A percentile compares a stretch with the other conserved stretches of the same genome.
Conservation (phyloP, 1,284 basidiomycete species). For the Somion occarium region DNA sequence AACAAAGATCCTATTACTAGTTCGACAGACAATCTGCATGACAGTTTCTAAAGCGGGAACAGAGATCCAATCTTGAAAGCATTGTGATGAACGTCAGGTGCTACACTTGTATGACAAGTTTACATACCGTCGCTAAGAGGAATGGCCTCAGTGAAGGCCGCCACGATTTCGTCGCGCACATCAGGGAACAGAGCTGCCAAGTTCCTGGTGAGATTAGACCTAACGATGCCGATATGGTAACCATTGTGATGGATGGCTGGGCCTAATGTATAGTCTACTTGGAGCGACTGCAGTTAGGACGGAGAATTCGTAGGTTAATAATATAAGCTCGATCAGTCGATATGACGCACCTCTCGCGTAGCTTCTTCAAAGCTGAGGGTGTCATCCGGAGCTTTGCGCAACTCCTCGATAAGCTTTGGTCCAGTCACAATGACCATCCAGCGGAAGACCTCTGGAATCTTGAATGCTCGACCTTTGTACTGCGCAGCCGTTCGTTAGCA, state of each 20-base stretch:
- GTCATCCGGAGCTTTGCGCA: constrained; percentile 19
- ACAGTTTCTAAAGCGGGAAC: constrained; percentile 28
- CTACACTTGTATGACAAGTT: too few relatives aligned
- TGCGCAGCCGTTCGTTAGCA: background rate
- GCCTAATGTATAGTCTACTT: constrained; percentile 12
- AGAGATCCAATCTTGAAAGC: constrained; percentile 42
- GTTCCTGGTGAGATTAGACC: constrained; percentile 29
- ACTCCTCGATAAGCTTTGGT: constrained; percentile 17
- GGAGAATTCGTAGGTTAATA: too few relatives aligned
- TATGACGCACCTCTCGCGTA: constrained; percentile 11
- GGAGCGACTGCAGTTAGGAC: constrained; percentile 10
- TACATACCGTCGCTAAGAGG: background rate
- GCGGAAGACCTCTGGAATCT: constrained; percentile 15
- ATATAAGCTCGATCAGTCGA: too few relatives aligned
- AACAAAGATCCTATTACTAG: constrained; percentile 36
- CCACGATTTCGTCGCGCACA: constrained; percentile 30
- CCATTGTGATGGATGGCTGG: constrained; percentile 12
- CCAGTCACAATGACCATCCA: constrained; percentile 18
- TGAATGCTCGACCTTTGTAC: constrained; percentile 15
- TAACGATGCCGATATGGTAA: constrained; percentile 30
- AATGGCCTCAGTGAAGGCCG: constrained; percentile 22
- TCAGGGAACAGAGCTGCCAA: constrained; percentile 26
- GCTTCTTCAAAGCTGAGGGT: constrained; percentile 16
- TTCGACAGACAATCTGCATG: constrained; percentile 35
- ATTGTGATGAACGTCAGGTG: too few relatives aligned